A percentile compares a stretch with the other conserved stretches of the same genome.
Conservation (phyloP, 108 stramenopile species). For the Cyclostephanos tholiformis region DNA sequence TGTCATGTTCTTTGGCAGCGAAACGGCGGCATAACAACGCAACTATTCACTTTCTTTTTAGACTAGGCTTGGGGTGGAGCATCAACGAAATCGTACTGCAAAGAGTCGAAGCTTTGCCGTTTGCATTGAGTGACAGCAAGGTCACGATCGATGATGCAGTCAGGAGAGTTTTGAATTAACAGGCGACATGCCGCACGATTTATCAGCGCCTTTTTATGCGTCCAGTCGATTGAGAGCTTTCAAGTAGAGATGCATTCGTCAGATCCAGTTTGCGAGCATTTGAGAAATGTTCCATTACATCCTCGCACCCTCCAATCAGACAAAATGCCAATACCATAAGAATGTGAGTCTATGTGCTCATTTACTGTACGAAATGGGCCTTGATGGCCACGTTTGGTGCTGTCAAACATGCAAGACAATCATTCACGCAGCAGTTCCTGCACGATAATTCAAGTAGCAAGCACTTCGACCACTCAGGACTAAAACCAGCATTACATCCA, state of each 20-base stretch:
- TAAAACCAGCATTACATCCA: conserved; percentile 31
- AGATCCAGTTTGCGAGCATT: conserved; percentile 29
- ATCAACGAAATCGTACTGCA: conserved; percentile 29
- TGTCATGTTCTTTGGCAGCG: conserved; percentile 22
- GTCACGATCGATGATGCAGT: conserved; percentile 53
- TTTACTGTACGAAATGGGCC: conserved; percentile 9
- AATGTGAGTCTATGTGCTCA: conserved; percentile 14
- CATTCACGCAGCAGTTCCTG: conserved; percentile 31
- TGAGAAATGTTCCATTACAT: conserved; percentile 20
- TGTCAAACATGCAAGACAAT: conserved; percentile 27
- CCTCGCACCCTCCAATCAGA: conserved; percentile 24
- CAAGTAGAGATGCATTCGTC: conserved; percentile 31
- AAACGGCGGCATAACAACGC: conserved; percentile 34
- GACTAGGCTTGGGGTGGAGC: conserved; percentile 6
- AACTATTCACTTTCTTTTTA: conserved; percentile 34
- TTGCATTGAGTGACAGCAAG: conserved; percentile 18
- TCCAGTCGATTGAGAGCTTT: conserved; percentile 40
- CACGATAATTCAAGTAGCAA: conserved; percentile 47
- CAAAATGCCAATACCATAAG: conserved; percentile 43
- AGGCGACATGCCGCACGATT: conserved; percentile 59
- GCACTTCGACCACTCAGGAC: conserved; percentile 27
- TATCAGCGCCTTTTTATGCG: conserved; percentile 22
- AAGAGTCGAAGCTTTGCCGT: conserved; percentile 3
- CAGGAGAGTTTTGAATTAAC: conserved; percentile 7
- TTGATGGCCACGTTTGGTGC: conserved; percentile 9